Conservation (phyloP, 1,139 yeast genomes). For the Spencermartinsiella ligniputridi region DNA sequence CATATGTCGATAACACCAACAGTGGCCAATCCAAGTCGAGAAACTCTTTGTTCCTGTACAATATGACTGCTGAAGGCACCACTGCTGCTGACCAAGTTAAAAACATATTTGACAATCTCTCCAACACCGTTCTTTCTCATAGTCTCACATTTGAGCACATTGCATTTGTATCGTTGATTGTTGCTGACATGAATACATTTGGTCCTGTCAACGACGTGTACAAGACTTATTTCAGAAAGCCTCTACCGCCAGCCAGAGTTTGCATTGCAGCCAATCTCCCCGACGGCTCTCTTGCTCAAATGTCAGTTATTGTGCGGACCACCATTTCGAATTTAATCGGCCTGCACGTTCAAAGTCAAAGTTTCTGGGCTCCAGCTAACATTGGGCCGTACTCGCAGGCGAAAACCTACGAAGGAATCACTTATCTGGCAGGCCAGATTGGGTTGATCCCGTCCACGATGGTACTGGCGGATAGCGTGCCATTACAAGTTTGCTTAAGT, state of each 20-base stretch:
- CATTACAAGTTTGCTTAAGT: constrained; percentile 47
- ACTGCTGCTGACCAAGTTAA: constrained; percentile 17
- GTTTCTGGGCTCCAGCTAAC: constrained; percentile 98
- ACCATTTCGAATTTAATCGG: constrained; percentile 40
- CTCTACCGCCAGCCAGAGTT: constrained; percentile 82
- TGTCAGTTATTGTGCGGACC: constrained; percentile 50
- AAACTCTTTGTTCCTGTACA: background rate
- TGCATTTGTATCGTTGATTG: constrained; percentile 37
- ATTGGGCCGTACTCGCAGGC: constrained; percentile 97
- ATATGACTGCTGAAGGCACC: background rate
- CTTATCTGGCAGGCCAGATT: constrained; percentile 86
- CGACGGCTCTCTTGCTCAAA: constrained; percentile 39
- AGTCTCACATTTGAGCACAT: constrained; percentile 13
- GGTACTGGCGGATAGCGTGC: constrained; percentile 33
- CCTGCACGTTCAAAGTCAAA: constrained; percentile 82
- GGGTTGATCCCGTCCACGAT: constrained; percentile 74
- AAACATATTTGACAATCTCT: constrained; percentile 15
- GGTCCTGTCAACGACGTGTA: constrained; percentile 57
- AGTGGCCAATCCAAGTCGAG: background rate
- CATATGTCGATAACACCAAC: too few relatives aligned
- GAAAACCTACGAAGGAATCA: constrained; percentile 47
- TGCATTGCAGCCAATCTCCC: constrained; percentile 65
- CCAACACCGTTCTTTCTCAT: constrained; percentile 4
- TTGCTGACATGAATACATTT: constrained; percentile 64
- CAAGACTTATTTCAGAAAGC: constrained; percentile 47